A percentile compares a stretch with the other conserved stretches of the same genome.
Evolutionary conservation across 768 basidiomycete genomes (phyloP).

Genomic region (Tephrocybe rancida): DNA sequence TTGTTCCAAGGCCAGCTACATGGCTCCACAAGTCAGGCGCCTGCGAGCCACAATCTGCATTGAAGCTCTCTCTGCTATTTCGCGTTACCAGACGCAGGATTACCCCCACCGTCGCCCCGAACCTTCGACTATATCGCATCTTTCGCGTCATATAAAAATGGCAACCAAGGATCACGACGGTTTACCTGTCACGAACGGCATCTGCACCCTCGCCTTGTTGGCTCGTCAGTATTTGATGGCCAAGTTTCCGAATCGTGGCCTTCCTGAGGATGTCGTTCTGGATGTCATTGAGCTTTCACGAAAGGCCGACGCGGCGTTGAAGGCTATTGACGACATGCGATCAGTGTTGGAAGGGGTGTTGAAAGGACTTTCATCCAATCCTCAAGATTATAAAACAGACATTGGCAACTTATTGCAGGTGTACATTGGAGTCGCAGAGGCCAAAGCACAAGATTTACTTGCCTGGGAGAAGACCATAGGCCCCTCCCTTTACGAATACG

Average conservation of each 20-base stretch:
- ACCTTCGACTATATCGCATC: neutral
- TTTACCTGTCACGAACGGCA: constrained; percentile 1
- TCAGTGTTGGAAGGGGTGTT: neutral
- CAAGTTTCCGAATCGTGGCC: neutral
- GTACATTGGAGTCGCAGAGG: neutral
- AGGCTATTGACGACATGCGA: neutral
- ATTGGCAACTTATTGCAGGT: neutral
- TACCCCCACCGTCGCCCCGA: neutral
- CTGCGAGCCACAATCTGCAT: neutral
- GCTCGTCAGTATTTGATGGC: neutral
- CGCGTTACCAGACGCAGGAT: neutral
- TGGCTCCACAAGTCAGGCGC: neutral
- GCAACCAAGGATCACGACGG: neutral
- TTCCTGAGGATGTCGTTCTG: neutral
- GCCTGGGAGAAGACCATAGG: neutral
- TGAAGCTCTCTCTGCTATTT: constrained; percentile 3
- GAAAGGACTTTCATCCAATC: too few relatives aligned
- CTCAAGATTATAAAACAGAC: neutral
- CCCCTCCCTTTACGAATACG: neutral
- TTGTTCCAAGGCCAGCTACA: constrained; percentile 1
- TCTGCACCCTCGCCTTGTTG: neutral
- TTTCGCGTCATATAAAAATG: neutral
- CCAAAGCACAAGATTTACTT: neutral
- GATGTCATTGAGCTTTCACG: neutral
- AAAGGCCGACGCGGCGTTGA: neutral